phyloP scores from a whole-genome alignment of 495 filamentous ascomycete species.

The Venustampulla echinocandica region DNA sequence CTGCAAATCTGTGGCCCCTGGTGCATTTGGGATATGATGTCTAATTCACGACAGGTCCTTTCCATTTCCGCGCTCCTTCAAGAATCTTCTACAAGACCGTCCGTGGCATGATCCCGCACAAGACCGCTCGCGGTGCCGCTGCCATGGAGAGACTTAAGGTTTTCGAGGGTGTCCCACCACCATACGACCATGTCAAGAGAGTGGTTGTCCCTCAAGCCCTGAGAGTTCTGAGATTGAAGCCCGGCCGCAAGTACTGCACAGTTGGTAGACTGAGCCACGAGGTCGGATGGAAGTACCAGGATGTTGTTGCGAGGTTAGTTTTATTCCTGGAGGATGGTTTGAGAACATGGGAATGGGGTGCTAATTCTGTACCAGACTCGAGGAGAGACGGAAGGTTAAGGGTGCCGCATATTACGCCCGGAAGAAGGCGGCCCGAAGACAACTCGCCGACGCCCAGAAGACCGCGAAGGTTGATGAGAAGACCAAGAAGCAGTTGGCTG shows the following conservation, averaged over 20 bases:
- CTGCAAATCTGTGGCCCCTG: constrained; percentile 1
- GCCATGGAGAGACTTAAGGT: constrained; percentile 97
- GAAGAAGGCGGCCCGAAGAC: constrained; percentile 91
- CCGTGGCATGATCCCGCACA: constrained; percentile 99
- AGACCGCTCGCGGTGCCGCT: constrained; percentile 93
- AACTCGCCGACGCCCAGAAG: constrained; percentile 85
- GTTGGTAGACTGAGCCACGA: constrained; percentile 96
- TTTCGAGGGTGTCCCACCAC: constrained; percentile 98
- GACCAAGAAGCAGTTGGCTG: constrained; percentile 45
- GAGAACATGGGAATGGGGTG: neutral
- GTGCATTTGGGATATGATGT: constrained; percentile 4
- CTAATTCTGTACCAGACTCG: constrained; percentile 53
- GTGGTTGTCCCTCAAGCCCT: constrained; percentile 98
- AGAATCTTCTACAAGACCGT: constrained; percentile 99
- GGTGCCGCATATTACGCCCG: constrained; percentile 97
- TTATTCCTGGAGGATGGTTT: neutral
- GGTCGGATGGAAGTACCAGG: constrained; percentile 99
- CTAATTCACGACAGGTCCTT: constrained; percentile 61
- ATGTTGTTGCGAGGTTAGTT: constrained; percentile 90
- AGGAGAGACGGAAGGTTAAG: constrained; percentile 99
- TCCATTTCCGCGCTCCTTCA: constrained; percentile 98
- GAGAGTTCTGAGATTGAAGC: constrained; percentile 86
- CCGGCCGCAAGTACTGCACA: constrained; percentile 98
- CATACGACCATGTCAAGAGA: constrained; percentile 99
- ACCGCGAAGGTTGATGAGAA: constrained; percentile 73